phyloP scores from a whole-genome alignment of 75 land plant genomes.

The Selaginella tamariscina region DNA sequence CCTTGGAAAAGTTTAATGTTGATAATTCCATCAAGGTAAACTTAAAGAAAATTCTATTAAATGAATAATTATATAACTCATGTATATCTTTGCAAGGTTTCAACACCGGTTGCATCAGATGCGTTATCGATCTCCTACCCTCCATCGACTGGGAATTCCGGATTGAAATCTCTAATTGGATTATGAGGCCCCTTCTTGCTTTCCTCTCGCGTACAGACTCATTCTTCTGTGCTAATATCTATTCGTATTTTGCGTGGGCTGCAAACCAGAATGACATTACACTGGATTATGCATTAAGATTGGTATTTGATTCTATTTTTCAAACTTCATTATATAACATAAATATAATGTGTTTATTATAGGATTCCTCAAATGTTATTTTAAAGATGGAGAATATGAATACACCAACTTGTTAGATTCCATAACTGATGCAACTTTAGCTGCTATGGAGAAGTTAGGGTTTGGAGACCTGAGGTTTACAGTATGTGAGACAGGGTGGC shows the following conservation, averaged over 20 bases:
- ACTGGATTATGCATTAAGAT: not conserved
- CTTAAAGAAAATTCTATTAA: too few relatives aligned
- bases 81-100: too few relatives aligned
- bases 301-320: too few relatives aligned
- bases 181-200: not conserved
- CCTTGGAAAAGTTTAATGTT: not conserved
- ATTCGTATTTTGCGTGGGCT: constrained; percentile 6
- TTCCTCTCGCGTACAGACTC: not conserved
- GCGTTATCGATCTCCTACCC: not conserved
- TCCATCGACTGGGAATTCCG: constrained; percentile 2
- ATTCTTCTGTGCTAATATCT: not conserved
- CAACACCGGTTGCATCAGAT: constrained; percentile 2
- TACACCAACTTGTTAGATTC: constrained; percentile 8
- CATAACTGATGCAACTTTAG: not conserved
- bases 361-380: too few relatives aligned
- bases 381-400: not conserved
- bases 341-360: too few relatives aligned
- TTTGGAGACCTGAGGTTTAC: not conserved
- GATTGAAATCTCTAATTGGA: not conserved
- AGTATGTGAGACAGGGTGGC: constrained; percentile 5
- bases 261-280: not conserved
- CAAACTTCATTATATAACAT: too few relatives aligned
- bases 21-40: not conserved
- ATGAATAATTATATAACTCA: too few relatives aligned
- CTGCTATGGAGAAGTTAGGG: constrained; percentile 8